These are phyloP conservation scores for Leccinum variicolor DNA, from an alignment of 768 basidiomycete species.

Conservation along the genomic window DNA sequence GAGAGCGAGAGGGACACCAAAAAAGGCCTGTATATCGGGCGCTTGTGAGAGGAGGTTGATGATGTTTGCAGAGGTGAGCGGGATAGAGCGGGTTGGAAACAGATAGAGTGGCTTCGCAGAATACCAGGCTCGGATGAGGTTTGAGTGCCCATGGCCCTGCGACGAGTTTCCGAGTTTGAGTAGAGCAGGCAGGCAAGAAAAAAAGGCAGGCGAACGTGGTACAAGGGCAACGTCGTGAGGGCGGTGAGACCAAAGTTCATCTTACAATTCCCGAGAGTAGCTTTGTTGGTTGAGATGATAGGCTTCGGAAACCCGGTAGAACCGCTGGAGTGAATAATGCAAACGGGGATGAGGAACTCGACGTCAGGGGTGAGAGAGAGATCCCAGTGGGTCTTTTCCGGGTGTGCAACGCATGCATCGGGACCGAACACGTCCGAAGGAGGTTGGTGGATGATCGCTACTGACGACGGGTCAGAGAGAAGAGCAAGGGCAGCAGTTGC, in stretches of 20 bases:
- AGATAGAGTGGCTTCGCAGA: constrained; percentile 40
- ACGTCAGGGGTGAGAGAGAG: constrained; percentile 17
- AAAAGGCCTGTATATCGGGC: constrained; percentile 31
- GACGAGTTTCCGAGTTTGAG: not conserved
- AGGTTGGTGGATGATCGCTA: constrained; percentile 24
- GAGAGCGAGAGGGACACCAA: constrained; percentile 37
- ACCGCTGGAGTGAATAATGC: constrained; percentile 27
- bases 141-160: constrained; percentile 22
- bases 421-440: constrained; percentile 13
- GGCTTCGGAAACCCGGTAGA: constrained; percentile 49
- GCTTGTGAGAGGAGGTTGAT: constrained; percentile 35
- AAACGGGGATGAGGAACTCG: constrained; percentile 20
- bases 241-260: constrained; percentile 26
- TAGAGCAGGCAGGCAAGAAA: too few relatives aligned
- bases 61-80: constrained; percentile 46
- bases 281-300: constrained; percentile 36
- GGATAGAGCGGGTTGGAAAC: constrained; percentile 38
- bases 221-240: constrained; percentile 30
- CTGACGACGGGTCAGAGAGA: constrained; percentile 19
- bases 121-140: constrained; percentile 43
- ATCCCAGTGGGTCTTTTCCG: constrained; percentile 24
- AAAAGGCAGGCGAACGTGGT: constrained; percentile 24
- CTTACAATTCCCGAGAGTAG: constrained; percentile 33
- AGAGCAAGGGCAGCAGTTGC: constrained; percentile 15
- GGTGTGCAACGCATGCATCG: constrained; percentile 10